These are phyloP conservation scores for Penicillium crystallinum DNA, from an alignment of 495 filamentous ascomycete species.

Conservation along the genomic window DNA sequence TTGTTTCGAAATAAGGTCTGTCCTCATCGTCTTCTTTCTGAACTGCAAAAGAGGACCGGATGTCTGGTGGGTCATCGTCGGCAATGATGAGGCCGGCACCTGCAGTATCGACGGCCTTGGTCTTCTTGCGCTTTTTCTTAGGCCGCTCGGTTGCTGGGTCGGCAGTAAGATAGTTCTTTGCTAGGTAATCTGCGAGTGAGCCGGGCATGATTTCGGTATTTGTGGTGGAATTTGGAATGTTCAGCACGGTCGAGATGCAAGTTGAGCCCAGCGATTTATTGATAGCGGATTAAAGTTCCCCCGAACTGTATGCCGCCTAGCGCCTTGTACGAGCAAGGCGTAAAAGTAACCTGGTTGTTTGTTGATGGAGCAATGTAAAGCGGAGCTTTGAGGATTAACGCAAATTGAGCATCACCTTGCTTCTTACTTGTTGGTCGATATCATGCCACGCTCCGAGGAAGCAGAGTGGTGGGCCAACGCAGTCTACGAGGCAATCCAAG, in stretches of 20 bases:
- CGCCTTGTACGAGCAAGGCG: background rate
- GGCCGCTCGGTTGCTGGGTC: conserved; percentile 56
- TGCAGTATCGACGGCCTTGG: conserved; percentile 57
- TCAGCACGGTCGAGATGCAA: background rate
- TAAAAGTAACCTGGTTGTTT: background rate
- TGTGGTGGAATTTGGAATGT: background rate
- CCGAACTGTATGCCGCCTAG: conserved; percentile 18
- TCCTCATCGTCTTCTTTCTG: conserved; percentile 42
- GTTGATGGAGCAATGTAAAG: background rate
- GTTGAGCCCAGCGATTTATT: conserved; percentile 18
- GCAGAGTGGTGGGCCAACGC: conserved; percentile 77
- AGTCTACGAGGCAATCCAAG: conserved; percentile 77
- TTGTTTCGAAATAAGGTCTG: conserved; percentile 44
- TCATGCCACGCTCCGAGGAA: conserved; percentile 75
- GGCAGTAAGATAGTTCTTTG: conserved; percentile 87
- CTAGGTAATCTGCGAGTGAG: conserved; percentile 81
- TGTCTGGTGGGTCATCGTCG: conserved; percentile 81
- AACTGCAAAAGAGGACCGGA: conserved; percentile 42
- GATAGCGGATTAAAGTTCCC: conserved; percentile 18
- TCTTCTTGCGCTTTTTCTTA: conserved; percentile 78
- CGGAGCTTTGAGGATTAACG: background rate
- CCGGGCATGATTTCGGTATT: conserved; percentile 15
- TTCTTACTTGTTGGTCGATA: background rate
- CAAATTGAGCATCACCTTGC: background rate
- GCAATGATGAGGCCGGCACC: conserved; percentile 71